These are phyloP conservation scores for Sugiyamaella sp. DNA, from an alignment of 1,139 yeast species.

Conservation along the genomic window DNA sequence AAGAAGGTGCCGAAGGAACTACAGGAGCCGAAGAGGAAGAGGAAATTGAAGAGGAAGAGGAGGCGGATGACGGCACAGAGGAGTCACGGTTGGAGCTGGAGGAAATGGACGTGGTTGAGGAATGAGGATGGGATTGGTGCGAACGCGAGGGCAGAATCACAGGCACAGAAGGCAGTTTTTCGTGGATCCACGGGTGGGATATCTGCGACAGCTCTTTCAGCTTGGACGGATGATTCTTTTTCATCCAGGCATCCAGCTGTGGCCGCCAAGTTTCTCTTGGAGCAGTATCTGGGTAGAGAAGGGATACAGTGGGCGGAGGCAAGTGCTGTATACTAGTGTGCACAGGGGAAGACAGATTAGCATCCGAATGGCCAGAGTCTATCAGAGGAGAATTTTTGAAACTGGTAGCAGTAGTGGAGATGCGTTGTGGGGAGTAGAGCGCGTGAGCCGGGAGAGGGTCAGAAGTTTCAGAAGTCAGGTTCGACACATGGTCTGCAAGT, in stretches of 20 bases:
- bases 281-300: constrained; percentile 47
- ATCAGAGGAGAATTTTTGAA: no score
- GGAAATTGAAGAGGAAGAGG: constrained; percentile 17
- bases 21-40: constrained; percentile 15
- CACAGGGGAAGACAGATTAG: no score
- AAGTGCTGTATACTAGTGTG: no score
- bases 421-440: no score
- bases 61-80: constrained; percentile 13
- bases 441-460: no score
- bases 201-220: constrained; percentile 31
- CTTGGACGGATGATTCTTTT: constrained; percentile 35
- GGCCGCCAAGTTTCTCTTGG: constrained; percentile 46
- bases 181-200: constrained; percentile 24
- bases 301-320: constrained; percentile 31
- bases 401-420: no score
- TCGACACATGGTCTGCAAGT: no score
- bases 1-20: constrained; percentile 5
- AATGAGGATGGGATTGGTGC: not conserved
- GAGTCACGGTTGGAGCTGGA: no score
- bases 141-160: not conserved
- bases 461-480: no score
- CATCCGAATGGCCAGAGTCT: no score
- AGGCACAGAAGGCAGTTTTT: constrained; percentile 20
- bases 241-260: constrained; percentile 45
- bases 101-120: no score